Evolutionary conservation across 306 rosid genomes (phyloP).

Genomic region (Hippophae gyantsensis): DNA sequence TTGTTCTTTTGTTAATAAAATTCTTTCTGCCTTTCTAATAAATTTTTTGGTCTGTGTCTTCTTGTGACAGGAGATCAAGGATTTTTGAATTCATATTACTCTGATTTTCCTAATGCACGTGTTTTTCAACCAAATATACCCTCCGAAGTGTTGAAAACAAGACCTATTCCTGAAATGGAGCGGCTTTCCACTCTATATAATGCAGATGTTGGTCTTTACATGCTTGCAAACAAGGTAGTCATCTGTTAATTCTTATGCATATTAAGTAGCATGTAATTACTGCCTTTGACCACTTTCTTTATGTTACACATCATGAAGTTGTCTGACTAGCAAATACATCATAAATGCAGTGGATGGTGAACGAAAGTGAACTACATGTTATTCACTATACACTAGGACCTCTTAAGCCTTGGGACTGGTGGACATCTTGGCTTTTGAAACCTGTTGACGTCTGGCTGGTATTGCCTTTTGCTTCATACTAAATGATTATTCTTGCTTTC

Average conservation of each 20-base stretch:
- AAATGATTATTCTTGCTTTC: neutral
- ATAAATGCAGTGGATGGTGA: conserved; percentile 87
- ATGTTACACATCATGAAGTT: neutral
- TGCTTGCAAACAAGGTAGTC: conserved; percentile 97
- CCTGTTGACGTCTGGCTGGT: conserved; percentile 99
- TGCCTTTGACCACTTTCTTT: no score
- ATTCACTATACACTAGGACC: conserved; percentile 98
- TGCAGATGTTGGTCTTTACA: conserved; percentile 99
- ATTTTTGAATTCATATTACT: conserved; percentile 84
- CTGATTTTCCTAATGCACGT: conserved; percentile 84
- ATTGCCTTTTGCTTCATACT: conserved; percentile 11
- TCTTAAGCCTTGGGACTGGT: conserved; percentile 99
- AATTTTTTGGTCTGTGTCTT: neutral
- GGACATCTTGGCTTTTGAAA: conserved; percentile 99
- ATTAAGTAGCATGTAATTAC: no score
- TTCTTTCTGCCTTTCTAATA: neutral
- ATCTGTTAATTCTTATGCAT: neutral
- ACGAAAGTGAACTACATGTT: conserved; percentile 79
- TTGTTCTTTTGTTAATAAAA: conserved; percentile 2
- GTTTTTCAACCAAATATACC: conserved; percentile 74
- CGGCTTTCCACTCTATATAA: conserved; percentile 90
- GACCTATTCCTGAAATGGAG: conserved; percentile 80
- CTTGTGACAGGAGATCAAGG: conserved; percentile 87
- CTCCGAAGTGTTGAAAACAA: conserved; percentile 44
- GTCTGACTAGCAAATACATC: conserved; percentile 13